Conservation (phyloP, 345 rosid genomes). For the Gossypium turneri region DNA sequence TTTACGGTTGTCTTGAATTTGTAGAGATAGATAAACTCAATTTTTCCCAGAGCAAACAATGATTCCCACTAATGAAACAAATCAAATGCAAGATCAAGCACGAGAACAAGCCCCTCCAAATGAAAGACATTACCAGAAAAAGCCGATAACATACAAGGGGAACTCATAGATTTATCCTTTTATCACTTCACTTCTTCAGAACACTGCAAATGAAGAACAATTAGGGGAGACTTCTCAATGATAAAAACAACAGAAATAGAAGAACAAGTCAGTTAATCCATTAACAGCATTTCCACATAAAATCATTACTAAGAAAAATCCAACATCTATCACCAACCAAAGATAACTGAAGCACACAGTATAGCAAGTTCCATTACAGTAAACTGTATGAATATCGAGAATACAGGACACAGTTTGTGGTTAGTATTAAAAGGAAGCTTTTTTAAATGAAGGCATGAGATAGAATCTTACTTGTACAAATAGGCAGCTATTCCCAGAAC, state of each 20-base stretch:
- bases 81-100: constrained; percentile 25
- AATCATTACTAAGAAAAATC: neutral
- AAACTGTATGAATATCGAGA: neutral
- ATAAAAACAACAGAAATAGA: neutral
- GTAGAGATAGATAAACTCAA: neutral
- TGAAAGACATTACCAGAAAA: constrained; percentile 18
- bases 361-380: neutral
- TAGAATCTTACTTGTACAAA: constrained; percentile 82
- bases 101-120: constrained; percentile 17
- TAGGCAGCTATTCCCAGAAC: constrained; percentile 98
- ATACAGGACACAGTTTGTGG: neutral
- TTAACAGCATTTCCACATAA: neutral
- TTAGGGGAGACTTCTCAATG: constrained; percentile 12
- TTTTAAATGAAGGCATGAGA: neutral
- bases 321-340: neutral
- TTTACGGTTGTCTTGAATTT: neutral
- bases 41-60: constrained; percentile 11
- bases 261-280: neutral
- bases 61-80: constrained; percentile 19
- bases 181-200: constrained; percentile 51
- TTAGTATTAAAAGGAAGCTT: neutral
- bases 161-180: constrained; percentile 11
- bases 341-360: neutral
- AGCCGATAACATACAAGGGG: constrained; percentile 12
- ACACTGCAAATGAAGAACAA: constrained; percentile 46